A percentile compares a stretch with the other conserved stretches of the same genome.
These are phyloP conservation scores for Microdochium nivale DNA, from an alignment of 2,329 filamentous ascomycete species.

Conservation along the genomic window DNA sequence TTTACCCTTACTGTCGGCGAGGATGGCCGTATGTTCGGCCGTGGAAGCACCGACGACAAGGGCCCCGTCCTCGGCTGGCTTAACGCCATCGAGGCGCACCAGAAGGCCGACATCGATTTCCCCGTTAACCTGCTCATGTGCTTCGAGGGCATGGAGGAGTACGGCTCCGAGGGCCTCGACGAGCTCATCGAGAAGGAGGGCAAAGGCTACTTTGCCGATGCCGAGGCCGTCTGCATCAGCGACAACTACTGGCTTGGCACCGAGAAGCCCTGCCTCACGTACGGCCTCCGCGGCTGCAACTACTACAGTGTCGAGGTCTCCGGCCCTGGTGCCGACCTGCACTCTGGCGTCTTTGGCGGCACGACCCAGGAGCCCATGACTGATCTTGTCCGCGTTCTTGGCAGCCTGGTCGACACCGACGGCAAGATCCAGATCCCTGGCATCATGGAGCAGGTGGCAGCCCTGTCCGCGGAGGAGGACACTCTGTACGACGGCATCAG, in stretches of 20 bases:
- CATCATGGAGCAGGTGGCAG: slow-evolving; percentile 85
- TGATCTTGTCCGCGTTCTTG: slow-evolving; percentile 76
- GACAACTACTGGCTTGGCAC: slow-evolving; percentile 99
- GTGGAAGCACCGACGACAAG: slow-evolving; percentile 95
- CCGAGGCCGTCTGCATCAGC: slow-evolving; percentile 94
- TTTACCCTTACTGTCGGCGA: slow-evolving; percentile 83
- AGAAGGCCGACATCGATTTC: slow-evolving; percentile 88
- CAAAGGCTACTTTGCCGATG: slow-evolving; percentile 89
- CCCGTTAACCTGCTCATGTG: slow-evolving; percentile 98
- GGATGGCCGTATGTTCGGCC: slow-evolving; percentile 91
- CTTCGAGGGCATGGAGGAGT: slow-evolving; percentile 99
- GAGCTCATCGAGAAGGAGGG: slow-evolving; percentile 88
- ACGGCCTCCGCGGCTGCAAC: slow-evolving; percentile 93
- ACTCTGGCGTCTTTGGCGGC: slow-evolving; percentile 95
- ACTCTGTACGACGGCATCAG: slow-evolving; percentile 81
- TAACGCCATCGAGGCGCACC: slow-evolving; percentile 95
- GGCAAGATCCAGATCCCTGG: slow-evolving; percentile 95
- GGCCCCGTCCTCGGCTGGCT: slow-evolving; percentile 95
- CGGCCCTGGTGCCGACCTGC: slow-evolving; percentile 85
- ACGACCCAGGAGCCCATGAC: slow-evolving; percentile 98
- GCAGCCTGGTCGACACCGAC: slow-evolving; percentile 75
- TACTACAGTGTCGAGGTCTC: slow-evolving; percentile 92
- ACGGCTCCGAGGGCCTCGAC: slow-evolving; percentile 91
- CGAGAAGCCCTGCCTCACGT: slow-evolving; percentile 96
- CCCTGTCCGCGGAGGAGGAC: slow-evolving; percentile 79